Percentiles rank a stretch among this genome's conserved stretches.
Evolutionary conservation across 2,329 filamentous ascomycete genomes (phyloP).

Genomic region (Nemania abortiva): DNA sequence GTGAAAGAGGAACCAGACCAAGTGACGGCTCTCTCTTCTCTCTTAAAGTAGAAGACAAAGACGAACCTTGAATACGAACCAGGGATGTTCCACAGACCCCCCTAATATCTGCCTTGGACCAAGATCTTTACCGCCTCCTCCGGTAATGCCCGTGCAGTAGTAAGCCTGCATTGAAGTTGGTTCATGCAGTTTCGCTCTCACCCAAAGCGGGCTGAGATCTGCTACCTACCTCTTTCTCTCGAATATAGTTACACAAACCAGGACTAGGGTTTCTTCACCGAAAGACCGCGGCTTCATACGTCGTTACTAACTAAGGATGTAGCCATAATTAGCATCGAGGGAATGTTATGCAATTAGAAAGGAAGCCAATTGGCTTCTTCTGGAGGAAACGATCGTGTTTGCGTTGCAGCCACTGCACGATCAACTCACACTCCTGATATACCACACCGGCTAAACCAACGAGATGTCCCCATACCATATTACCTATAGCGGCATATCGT

Average conservation of each 20-base stretch:
- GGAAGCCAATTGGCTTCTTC: neutral
- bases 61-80: neutral
- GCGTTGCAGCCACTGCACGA: neutral
- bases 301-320: neutral
- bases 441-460: neutral
- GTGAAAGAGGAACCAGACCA: neutral
- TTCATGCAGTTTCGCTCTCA: slow-evolving; percentile 13
- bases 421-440: neutral
- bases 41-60: neutral
- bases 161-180: slow-evolving; percentile 23
- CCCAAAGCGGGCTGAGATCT: slow-evolving; percentile 20
- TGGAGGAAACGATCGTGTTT: neutral
- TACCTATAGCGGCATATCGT: neutral
- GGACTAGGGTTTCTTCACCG: slow-evolving; percentile 12
- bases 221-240: slow-evolving; percentile 1
- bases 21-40: too few species aligned
- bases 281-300: neutral
- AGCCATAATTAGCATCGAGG: neutral
- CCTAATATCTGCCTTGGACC: neutral
- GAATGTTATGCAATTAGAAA: neutral
- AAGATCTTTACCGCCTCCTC: neutral
- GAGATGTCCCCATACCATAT: neutral
- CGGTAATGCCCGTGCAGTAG: neutral
- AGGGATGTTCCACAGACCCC: neutral
- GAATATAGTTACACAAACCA: slow-evolving; percentile 27